These are phyloP conservation scores for Aspergillus intermedius DNA, from an alignment of 2,329 filamentous ascomycete species.

Conservation along the genomic window DNA sequence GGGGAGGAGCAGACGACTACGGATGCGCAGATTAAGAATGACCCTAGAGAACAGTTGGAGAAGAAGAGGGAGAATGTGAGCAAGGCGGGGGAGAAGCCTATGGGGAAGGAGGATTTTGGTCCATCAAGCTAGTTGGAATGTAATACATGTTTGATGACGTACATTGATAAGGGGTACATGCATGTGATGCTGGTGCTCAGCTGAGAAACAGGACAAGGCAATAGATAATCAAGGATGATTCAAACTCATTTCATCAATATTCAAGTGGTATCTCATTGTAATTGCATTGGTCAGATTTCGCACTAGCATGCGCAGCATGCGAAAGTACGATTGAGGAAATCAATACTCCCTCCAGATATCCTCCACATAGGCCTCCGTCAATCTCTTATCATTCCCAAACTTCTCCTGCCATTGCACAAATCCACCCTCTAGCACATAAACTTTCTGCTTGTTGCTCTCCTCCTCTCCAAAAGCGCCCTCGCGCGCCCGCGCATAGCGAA, in stretches of 20 bases:
- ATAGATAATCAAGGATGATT: background rate
- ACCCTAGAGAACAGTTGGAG: background rate
- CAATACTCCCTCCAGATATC: slow-evolving; percentile 68
- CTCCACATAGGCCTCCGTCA: slow-evolving; percentile 79
- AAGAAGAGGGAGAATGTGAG: slow-evolving; percentile 3
- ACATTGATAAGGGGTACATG: no score
- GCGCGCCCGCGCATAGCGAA: slow-evolving; percentile 63
- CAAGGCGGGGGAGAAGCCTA: background rate
- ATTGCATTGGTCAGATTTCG: background rate
- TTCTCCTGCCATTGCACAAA: slow-evolving; percentile 86
- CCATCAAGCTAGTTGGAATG: no score
- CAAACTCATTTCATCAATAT: background rate
- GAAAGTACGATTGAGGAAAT: background rate
- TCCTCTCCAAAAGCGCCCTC: slow-evolving; percentile 46
- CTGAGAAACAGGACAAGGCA: background rate
- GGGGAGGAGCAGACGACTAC: slow-evolving; percentile 5
- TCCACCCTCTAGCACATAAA: slow-evolving; percentile 75
- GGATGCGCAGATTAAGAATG: slow-evolving; percentile 6
- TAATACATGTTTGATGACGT: background rate
- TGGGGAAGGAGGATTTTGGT: background rate
- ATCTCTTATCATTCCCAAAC: slow-evolving; percentile 64
- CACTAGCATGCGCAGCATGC: background rate
- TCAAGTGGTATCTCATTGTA: background rate
- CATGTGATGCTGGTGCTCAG: no score
- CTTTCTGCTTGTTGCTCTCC: slow-evolving; percentile 54